A percentile compares a stretch with the other conserved stretches of the same genome.
Evolutionary conservation across 1,139 yeast genomes (phyloP).

Genomic region (Blastobotrys ciferrii): DNA sequence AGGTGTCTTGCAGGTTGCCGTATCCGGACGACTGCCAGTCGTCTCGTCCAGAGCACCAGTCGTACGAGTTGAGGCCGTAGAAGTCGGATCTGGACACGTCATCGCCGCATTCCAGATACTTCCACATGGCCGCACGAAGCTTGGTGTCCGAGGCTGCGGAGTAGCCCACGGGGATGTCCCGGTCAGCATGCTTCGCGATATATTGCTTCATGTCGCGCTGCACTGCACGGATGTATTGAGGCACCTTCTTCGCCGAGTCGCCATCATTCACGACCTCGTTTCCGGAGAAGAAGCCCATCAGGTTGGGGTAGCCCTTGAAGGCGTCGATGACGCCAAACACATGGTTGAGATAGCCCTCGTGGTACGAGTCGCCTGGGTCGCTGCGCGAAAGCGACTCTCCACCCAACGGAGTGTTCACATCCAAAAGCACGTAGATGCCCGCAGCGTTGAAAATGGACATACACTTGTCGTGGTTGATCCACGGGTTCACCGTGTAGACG

Average conservation of each 20-base stretch:
- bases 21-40: conserved; percentile 72
- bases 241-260: conserved; percentile 55
- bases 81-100: conserved; percentile 74
- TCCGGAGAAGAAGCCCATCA: conserved; percentile 90
- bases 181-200: conserved; percentile 61
- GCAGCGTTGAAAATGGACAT: conserved; percentile 83
- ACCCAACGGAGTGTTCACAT: conserved; percentile 73
- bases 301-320: conserved; percentile 76
- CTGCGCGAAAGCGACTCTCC: conserved; percentile 71
- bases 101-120: conserved; percentile 72
- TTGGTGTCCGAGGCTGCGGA: conserved; percentile 83
- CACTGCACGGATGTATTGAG: conserved; percentile 80
- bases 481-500: conserved; percentile 74
- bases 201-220: conserved; percentile 88
- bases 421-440: conserved; percentile 83
- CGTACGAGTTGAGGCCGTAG: conserved; percentile 88
- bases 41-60: conserved; percentile 74
- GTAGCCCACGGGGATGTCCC: conserved; percentile 87
- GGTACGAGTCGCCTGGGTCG: conserved; percentile 69
- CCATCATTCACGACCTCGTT: conserved; percentile 88
- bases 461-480: conserved; percentile 78
- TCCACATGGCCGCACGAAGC: conserved; percentile 72
- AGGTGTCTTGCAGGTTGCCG: conserved; percentile 54
- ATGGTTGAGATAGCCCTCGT: conserved; percentile 61
- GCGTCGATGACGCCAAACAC: conserved; percentile 82